These are phyloP conservation scores for Butyriboletus loyo DNA, from an alignment of 768 basidiomycete species.

Conservation along the genomic window DNA sequence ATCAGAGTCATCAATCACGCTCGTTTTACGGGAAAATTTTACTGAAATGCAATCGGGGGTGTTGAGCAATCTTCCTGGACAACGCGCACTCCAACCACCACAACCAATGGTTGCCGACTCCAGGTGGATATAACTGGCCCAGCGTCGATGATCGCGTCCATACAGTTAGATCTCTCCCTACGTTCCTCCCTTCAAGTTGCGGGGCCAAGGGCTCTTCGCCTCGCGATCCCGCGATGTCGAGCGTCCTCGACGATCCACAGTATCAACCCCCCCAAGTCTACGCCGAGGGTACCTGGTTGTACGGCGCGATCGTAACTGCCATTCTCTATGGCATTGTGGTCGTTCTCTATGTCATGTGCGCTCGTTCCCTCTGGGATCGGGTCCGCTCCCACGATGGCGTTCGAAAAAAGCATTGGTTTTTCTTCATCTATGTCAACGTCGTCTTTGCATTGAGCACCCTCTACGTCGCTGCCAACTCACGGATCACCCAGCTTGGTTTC, in stretches of 20 bases:
- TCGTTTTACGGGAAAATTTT: neutral
- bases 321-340: constrained; percentile 29
- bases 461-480: constrained; percentile 21
- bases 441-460: constrained; percentile 29
- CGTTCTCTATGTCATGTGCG: constrained; percentile 25
- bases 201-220: neutral
- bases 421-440: constrained; percentile 29
- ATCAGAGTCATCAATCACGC: neutral
- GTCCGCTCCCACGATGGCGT: constrained; percentile 10
- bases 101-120: neutral
- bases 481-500: constrained; percentile 30
- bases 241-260: constrained; percentile 3
- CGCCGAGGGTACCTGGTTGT: constrained; percentile 29
- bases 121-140: constrained; percentile 3
- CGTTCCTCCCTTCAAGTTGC: constrained; percentile 1
- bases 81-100: neutral
- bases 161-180: neutral
- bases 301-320: constrained; percentile 28
- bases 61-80: neutral
- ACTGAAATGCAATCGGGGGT: neutral
- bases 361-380: constrained; percentile 25
- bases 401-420: constrained; percentile 23
- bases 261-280: constrained; percentile 14
- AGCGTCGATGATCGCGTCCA: neutral
- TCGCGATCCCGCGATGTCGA: constrained; percentile 15